phyloP scores from a whole-genome alignment of 2,329 filamentous ascomycete species.

The Dactylellina sp. region DNA sequence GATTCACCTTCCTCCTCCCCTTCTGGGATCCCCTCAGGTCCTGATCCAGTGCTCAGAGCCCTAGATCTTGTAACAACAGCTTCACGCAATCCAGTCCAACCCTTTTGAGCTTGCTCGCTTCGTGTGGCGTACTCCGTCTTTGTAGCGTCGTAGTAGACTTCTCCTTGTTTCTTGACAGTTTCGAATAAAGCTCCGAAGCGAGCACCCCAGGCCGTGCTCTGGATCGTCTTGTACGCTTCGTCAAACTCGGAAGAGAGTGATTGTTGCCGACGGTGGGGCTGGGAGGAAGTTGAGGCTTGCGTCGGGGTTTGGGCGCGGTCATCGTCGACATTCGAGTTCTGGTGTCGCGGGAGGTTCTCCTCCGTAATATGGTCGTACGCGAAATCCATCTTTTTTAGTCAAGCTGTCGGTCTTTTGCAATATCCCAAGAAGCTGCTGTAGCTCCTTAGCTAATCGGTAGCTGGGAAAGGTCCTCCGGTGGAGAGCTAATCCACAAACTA shows the following conservation, averaged over 20 bases:
- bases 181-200: constrained; percentile 88
- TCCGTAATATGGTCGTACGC: constrained; percentile 97
- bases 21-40: constrained; percentile 64
- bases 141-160: constrained; percentile 85
- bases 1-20: constrained; percentile 63
- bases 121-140: constrained; percentile 84
- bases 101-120: constrained; percentile 82
- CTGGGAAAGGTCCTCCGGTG: constrained; percentile 10
- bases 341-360: constrained; percentile 75
- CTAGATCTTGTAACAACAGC: constrained; percentile 79
- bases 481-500: neutral
- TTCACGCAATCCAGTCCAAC: constrained; percentile 77
- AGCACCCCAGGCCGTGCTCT: constrained; percentile 89
- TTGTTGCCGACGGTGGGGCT: constrained; percentile 62
- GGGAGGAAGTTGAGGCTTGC: constrained; percentile 58
- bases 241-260: constrained; percentile 88
- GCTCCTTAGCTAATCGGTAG: constrained; percentile 3
- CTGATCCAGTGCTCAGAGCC: constrained; percentile 66
- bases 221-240: constrained; percentile 94
- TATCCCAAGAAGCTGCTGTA: constrained; percentile 2
- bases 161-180: constrained; percentile 93
- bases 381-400: constrained; percentile 79
- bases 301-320: constrained; percentile 63
- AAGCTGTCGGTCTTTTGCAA: neutral
- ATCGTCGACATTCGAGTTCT: constrained; percentile 65